A percentile compares a stretch with the other conserved stretches of the same genome.
These are phyloP conservation scores for Clonostachys sp. DNA, from an alignment of 2,329 filamentous ascomycete species.

Conservation along the genomic window DNA sequence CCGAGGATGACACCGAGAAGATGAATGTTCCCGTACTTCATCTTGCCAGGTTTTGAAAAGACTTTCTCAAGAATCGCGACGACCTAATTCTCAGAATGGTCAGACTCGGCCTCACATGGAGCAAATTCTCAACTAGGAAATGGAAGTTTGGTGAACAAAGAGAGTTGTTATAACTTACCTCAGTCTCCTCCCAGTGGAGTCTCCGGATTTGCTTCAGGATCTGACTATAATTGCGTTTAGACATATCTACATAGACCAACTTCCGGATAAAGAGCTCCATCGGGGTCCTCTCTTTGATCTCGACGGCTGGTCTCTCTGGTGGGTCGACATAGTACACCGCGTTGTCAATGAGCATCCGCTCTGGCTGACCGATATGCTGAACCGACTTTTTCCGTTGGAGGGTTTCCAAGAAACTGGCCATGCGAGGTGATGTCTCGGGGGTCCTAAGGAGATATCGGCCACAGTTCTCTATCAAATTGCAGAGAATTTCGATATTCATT, in stretches of 20 bases:
- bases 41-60: conserved; percentile 93
- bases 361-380: conserved; percentile 90
- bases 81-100: conserved; percentile 36
- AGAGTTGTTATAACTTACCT: conserved; percentile 41
- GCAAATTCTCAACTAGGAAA: neutral
- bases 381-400: conserved; percentile 93
- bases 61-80: conserved; percentile 79
- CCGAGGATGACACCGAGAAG: conserved; percentile 85
- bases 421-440: conserved; percentile 85
- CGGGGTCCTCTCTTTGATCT: conserved; percentile 93
- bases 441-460: conserved; percentile 91
- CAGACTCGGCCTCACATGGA: neutral
- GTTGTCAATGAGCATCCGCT: conserved; percentile 98
- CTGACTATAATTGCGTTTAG: conserved; percentile 89
- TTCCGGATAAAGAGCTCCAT: conserved; percentile 92
- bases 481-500: conserved; percentile 99
- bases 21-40: conserved; percentile 96
- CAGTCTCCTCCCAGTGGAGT: conserved; percentile 93
- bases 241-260: conserved; percentile 89
- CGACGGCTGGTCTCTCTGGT: conserved; percentile 86
- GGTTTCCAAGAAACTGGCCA: conserved; percentile 91
- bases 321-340: conserved; percentile 97
- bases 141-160: neutral
- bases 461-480: conserved; percentile 92
- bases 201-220: conserved; percentile 91